Conservation (phyloP, 2,329 filamentous ascomycete species). For the Botrytis medusae region DNA sequence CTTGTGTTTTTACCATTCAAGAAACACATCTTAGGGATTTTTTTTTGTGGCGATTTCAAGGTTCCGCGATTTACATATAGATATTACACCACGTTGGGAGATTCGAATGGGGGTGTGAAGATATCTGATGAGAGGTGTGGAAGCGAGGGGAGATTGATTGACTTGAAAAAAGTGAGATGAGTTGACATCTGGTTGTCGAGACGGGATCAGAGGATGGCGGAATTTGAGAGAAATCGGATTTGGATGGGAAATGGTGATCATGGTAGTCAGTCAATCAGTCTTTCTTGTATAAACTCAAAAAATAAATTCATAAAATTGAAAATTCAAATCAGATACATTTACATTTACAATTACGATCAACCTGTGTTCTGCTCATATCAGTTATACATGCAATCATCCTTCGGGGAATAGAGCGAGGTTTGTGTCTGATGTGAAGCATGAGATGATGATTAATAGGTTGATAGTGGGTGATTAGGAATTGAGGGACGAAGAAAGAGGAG, state of each 20-base stretch:
- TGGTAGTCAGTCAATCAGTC: not conserved
- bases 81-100: not conserved
- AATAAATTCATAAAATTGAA: not conserved
- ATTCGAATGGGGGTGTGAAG: not conserved
- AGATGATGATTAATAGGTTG: not conserved
- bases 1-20: constrained; percentile 2
- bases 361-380: not conserved
- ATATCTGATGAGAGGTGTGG: not conserved
- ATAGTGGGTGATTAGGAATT: fast-evolving
- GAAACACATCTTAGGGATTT: constrained; percentile 13
- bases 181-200: not conserved
- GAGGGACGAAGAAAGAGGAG: not conserved
- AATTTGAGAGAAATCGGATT: not conserved
- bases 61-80: not conserved
- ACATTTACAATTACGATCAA: not conserved
- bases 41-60: constrained; percentile 4
- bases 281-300: constrained; percentile 10
- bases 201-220: not conserved
- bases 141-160: not conserved
- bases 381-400: not conserved
- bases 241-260: not conserved
- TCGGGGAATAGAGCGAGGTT: not conserved
- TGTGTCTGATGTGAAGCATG: not conserved
- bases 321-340: not conserved
- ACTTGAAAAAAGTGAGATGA: not conserved